Conservation (phyloP, 108 stramenopile genomes). For the Nannochloropsis granulata region DNA sequence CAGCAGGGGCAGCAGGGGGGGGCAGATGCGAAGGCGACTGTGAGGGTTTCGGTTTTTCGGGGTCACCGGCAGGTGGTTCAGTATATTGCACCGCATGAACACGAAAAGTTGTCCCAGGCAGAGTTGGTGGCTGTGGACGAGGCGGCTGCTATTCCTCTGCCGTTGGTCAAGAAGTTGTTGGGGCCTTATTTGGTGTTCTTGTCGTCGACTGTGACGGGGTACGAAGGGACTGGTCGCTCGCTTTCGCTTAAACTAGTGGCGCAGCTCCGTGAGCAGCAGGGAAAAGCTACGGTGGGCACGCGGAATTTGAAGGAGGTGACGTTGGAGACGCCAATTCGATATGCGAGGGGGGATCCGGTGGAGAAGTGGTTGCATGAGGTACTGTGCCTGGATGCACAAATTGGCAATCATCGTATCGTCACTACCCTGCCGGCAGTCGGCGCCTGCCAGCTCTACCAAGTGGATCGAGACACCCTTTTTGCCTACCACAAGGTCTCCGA, state of each 20-base stretch:
- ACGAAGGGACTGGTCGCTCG: slow-evolving; percentile 95
- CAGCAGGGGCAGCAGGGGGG: slow-evolving; percentile 41
- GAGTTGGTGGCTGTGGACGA: slow-evolving; percentile 97
- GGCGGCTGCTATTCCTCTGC: slow-evolving; percentile 97
- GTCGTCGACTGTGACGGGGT: slow-evolving; percentile 94
- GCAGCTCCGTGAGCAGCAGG: slow-evolving; percentile 73
- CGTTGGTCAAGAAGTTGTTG: slow-evolving; percentile 70
- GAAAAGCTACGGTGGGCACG: slow-evolving; percentile 61
- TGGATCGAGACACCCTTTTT: slow-evolving; percentile 95
- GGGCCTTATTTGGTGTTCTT: slow-evolving; percentile 60
- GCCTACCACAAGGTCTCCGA: slow-evolving; percentile 94
- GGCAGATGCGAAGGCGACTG: slow-evolving; percentile 64
- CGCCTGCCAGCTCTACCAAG: slow-evolving; percentile 87
- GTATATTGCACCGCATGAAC: slow-evolving; percentile 62
- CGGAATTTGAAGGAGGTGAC: slow-evolving; percentile 63
- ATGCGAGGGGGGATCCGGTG: slow-evolving; percentile 70
- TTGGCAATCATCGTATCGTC: slow-evolving; percentile 8
- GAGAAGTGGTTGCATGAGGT: slow-evolving; percentile 88
- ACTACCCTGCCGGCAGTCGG: slow-evolving; percentile 76
- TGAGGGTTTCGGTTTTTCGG: slow-evolving; percentile 65
- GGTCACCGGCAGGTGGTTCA: slow-evolving; percentile 78
- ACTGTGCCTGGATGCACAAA: slow-evolving; percentile 72
- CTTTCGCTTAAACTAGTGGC: slow-evolving; percentile 91
- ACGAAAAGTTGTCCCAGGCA: slow-evolving; percentile 74
- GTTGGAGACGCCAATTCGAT: slow-evolving; percentile 87